Conservation (phyloP, 2,329 filamentous ascomycete genomes). For the Didymella keratinophila region DNA sequence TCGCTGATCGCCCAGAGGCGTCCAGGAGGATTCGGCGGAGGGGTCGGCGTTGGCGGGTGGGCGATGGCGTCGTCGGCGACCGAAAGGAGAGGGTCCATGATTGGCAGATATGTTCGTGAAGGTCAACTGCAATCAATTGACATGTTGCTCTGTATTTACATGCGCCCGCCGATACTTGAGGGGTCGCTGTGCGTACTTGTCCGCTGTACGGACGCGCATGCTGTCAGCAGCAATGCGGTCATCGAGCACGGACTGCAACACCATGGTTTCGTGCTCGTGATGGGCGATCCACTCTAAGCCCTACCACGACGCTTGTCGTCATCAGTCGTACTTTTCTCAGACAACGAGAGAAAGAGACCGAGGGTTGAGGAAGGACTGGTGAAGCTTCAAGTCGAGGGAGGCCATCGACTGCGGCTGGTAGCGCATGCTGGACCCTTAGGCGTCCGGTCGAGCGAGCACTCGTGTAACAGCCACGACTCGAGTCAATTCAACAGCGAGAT, state of each 20-base stretch:
- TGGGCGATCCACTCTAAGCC: background rate
- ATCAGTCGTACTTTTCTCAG: background rate
- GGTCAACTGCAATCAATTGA: background rate
- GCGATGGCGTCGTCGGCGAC: conserved; percentile 25
- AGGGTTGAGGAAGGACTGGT: background rate
- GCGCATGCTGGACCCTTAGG: conserved; percentile 1
- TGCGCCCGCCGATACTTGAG: background rate
- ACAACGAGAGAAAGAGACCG: background rate
- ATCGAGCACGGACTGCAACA: conserved; percentile 24
- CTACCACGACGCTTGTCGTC: conserved; percentile 1
- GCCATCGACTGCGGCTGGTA: background rate
- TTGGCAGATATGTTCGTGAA: background rate
- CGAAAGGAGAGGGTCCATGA: conserved; percentile 38
- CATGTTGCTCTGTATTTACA: background rate
- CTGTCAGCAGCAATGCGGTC: conserved; percentile 20
- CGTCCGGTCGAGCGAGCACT: background rate
- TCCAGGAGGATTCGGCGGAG: conserved; percentile 24
- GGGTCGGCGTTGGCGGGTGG: conserved; percentile 7
- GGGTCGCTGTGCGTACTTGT: conserved; percentile 1
- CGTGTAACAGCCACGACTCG: background rate
- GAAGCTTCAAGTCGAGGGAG: background rate
- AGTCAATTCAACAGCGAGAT: background rate
- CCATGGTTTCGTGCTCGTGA: conserved; percentile 9
- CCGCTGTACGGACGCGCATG: conserved; percentile 4
- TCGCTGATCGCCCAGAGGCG: conserved; percentile 57